Evolutionary conservation across 2,329 filamentous ascomycete genomes (phyloP), one percentile per base, ranked within the genome.

Genomic region (Xylaria hypoxylon): DNA sequence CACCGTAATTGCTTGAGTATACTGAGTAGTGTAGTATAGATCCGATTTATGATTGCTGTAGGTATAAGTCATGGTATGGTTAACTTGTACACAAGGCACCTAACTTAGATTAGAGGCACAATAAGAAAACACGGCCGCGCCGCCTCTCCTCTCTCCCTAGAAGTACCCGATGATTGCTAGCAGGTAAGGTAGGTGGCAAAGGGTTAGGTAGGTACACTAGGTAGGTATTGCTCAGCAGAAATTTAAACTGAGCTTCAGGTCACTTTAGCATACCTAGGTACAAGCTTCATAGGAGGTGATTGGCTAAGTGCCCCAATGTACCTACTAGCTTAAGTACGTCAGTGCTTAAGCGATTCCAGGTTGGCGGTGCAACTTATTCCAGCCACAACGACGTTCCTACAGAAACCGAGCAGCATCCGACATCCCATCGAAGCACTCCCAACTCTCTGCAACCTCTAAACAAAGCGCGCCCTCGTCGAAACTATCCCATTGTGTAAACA

Each of bases 381-480:
- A 44, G 44, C 24, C 33, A 52, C 44, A 33, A 57, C 31, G 10
- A 62, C 42, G 5, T 38, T 55, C 33, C n/a, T 33, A 31, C 47
- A 13, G 22, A 60, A 44, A 11, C 28, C n/a, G 26, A 38, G 22
- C 44, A 28, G 35, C 50, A 51, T 58, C 51, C 7, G 51, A 38
- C 45, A 61, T 48, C 53, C 22, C 22, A 17, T 22, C 22, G 22
- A 17, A 53, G 22, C 26, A 17, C 31, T 17, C n/a, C 40, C 28
- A 40, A 28, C 33, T 28, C 19, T 28, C 17, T 6, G 8, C 19
- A n/a, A 24, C 53, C 26, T 19, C 40, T 11, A 5, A 2, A 64
- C 40, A 61, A 65, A 59, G 22, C 51, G 45, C 53, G n/a, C 35
- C 13, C 38, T 13, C 15, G n/a, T 47, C 38, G 38, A 62, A 15